A percentile compares a stretch with the other conserved stretches of the same genome.
These are phyloP conservation scores for Rosellinia necatrix DNA, from an alignment of 2,329 filamentous ascomycete genomes.

Conservation along the genomic window DNA sequence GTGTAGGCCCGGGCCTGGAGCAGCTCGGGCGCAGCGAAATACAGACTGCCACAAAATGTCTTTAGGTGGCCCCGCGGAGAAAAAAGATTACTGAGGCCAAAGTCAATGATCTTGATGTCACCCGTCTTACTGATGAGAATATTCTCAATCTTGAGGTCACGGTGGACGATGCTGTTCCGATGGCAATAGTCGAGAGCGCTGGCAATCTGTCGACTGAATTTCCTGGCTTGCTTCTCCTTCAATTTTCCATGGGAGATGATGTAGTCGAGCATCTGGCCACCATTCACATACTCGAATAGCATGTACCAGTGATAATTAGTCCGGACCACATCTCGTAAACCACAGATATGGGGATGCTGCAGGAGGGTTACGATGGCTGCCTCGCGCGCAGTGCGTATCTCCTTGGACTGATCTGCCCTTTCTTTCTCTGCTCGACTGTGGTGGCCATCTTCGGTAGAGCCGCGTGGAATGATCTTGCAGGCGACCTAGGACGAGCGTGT, in stretches of 20 bases:
- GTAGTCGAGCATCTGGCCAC: conserved; percentile 98
- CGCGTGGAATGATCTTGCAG: conserved; percentile 94
- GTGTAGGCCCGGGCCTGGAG: conserved; percentile 93
- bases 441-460: conserved; percentile 84
- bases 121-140: conserved; percentile 99
- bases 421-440: conserved; percentile 75
- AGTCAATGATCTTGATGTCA: conserved; percentile 99
- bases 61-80: conserved; percentile 83
- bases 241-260: conserved; percentile 97
- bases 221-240: conserved; percentile 97
- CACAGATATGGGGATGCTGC: conserved; percentile 94
- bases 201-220: conserved; percentile 96
- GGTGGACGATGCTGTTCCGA: conserved; percentile 95
- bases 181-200: conserved; percentile 97
- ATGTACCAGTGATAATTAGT: conserved; percentile 99
- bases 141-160: conserved; percentile 98
- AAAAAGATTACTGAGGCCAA: conserved; percentile 95
- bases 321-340: conserved; percentile 90
- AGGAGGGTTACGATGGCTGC: conserved; percentile 94
- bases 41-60: conserved; percentile 96
- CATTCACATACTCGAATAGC: conserved; percentile 99
- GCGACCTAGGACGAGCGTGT: conserved; percentile 67
- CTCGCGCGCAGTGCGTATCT: conserved; percentile 91
- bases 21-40: conserved; percentile 95
- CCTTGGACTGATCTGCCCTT: conserved; percentile 92